These are phyloP conservation scores for Taphrina deformans DNA, from an alignment of 1,139 yeast species.

Conservation along the genomic window DNA sequence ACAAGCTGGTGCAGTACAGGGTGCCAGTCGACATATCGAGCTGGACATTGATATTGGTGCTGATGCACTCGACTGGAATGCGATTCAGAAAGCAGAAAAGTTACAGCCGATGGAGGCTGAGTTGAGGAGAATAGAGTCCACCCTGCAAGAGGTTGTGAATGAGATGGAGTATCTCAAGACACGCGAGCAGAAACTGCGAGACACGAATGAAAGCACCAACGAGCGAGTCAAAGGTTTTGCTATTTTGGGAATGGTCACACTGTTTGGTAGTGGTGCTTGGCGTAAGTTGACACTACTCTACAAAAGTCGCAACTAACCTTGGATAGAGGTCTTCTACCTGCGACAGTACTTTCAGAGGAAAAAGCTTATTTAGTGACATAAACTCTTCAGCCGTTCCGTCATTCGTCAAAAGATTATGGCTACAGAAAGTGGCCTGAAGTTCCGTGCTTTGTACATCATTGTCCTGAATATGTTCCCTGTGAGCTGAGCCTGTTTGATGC, in stretches of 20 bases:
- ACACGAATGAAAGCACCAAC: slow-evolving; percentile 93
- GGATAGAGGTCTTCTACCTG: slow-evolving; percentile 28
- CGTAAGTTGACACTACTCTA: neutral
- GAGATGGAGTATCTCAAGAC: slow-evolving; percentile 79
- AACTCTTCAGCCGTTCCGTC: no score
- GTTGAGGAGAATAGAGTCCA: slow-evolving; percentile 75
- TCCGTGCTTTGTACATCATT: no score
- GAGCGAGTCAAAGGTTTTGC: slow-evolving; percentile 79
- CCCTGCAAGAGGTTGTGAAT: slow-evolving; percentile 72
- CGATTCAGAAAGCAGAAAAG: slow-evolving; percentile 86
- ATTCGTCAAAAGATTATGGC: no score
- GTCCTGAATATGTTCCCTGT: no score
- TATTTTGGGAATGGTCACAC: slow-evolving; percentile 23
- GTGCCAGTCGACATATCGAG: slow-evolving; percentile 58
- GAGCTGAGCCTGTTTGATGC: no score
- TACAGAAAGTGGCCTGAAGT: no score
- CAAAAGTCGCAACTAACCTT: neutral
- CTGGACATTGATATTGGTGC: slow-evolving; percentile 94
- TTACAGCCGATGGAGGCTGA: slow-evolving; percentile 91
- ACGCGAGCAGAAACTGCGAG: slow-evolving; percentile 91
- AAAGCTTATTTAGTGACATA: slow-evolving; percentile 29
- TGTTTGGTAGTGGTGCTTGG: slow-evolving; percentile 31
- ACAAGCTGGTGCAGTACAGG: slow-evolving; percentile 30
- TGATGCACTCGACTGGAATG: slow-evolving; percentile 97
- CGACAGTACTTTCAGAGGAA: slow-evolving; percentile 37